Conservation (phyloP, 2,329 filamentous ascomycete genomes). For the Cladophialophora carrionii region DNA sequence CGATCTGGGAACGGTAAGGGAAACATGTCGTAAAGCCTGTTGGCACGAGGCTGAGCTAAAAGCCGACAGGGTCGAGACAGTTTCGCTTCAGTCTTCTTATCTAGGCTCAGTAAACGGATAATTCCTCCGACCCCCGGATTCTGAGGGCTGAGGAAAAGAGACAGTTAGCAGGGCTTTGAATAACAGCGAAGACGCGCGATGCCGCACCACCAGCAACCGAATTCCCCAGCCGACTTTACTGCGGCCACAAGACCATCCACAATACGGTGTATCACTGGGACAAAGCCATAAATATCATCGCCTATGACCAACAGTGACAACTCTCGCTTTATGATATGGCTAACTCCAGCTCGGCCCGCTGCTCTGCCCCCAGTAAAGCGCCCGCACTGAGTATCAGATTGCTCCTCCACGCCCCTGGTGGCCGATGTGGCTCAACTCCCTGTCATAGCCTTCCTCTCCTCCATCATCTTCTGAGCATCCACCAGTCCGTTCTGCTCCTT, state of each 20-base stretch:
- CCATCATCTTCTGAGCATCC: slow-evolving; percentile 28
- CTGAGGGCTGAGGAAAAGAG: background rate
- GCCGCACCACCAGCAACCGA: background rate
- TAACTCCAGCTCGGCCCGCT: background rate
- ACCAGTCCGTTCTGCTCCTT: slow-evolving; percentile 39
- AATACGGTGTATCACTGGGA: background rate
- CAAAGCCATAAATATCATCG: background rate
- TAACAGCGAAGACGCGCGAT: background rate
- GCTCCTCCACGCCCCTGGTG: too few species aligned
- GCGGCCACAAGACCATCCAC: background rate
- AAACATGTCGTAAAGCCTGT: background rate
- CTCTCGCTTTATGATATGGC: background rate
- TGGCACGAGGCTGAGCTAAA: background rate
- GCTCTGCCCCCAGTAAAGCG: background rate
- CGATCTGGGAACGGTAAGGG: background rate
- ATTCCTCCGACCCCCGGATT: background rate
- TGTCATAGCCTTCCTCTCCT: slow-evolving; percentile 23
- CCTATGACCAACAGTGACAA: background rate
- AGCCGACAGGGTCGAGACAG: background rate
- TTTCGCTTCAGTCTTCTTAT: background rate
- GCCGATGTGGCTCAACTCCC: background rate
- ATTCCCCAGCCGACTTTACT: background rate
- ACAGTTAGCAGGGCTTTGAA: background rate
- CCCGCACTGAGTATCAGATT: background rate
- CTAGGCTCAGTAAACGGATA: background rate